phyloP scores from a whole-genome alignment of 495 filamentous ascomycete genomes.

The Trypethelium eluteriae region DNA sequence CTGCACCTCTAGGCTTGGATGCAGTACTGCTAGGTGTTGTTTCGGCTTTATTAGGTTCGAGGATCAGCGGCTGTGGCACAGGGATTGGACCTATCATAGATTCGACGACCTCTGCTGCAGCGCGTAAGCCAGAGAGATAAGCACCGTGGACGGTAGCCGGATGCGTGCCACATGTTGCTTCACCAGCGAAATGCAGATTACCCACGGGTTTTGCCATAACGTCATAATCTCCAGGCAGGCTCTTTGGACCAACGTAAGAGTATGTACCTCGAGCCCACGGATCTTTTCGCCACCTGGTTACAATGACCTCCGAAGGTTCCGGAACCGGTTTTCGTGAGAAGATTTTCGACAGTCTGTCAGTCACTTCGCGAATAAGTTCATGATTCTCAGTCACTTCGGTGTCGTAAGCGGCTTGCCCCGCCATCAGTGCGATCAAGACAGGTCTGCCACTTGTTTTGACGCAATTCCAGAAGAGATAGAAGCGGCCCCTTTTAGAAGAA shows the following conservation, averaged over 20 bases:
- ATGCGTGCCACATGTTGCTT: slow-evolving; percentile 91
- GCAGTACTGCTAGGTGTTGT: neutral
- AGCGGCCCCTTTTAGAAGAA: slow-evolving; percentile 61
- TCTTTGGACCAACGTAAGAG: slow-evolving; percentile 77
- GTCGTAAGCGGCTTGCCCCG: slow-evolving; percentile 85
- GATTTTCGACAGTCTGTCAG: slow-evolving; percentile 59
- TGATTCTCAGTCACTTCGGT: slow-evolving; percentile 68
- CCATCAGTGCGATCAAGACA: slow-evolving; percentile 87
- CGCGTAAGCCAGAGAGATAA: slow-evolving; percentile 85
- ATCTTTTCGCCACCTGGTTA: slow-evolving; percentile 91
- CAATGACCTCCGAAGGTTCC: slow-evolving; percentile 72
- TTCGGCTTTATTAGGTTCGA: slow-evolving; percentile 44
- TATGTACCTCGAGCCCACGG: slow-evolving; percentile 85
- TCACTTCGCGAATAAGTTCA: slow-evolving; percentile 70
- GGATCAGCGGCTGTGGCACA: slow-evolving; percentile 63
- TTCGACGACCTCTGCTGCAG: slow-evolving; percentile 75
- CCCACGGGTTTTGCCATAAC: slow-evolving; percentile 77
- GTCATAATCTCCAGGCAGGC: slow-evolving; percentile 84
- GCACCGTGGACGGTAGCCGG: slow-evolving; percentile 96
- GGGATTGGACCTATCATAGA: slow-evolving; percentile 72
- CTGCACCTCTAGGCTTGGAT: neutral
- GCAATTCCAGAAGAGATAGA: slow-evolving; percentile 97
- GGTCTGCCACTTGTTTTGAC: slow-evolving; percentile 81
- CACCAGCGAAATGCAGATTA: slow-evolving; percentile 91
- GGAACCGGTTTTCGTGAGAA: slow-evolving; percentile 59